A percentile compares a stretch with the other conserved stretches of the same genome.
Conservation (phyloP, 192 early-diverging fungal species). For the Gryganskiella cystojenkinii region DNA sequence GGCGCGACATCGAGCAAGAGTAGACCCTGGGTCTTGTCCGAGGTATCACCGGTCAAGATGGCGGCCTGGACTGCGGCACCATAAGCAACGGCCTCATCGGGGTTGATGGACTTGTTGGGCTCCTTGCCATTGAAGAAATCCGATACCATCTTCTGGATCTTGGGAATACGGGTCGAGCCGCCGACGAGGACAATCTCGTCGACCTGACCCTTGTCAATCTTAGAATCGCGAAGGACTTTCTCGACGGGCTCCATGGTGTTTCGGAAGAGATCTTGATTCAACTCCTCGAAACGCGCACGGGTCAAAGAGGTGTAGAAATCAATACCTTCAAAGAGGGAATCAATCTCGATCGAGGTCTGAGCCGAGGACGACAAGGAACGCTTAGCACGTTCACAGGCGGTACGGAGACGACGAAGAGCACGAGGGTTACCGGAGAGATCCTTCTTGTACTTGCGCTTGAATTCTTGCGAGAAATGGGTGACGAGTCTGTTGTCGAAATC, state of each 20-base stretch:
- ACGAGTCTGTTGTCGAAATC: conserved; percentile 99
- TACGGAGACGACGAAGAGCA: conserved; percentile 96
- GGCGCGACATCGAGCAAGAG: conserved; percentile 94
- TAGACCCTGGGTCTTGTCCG: conserved; percentile 92
- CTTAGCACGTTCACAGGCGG: conserved; percentile 98
- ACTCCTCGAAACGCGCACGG: conserved; percentile 99
- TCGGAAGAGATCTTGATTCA: conserved; percentile 96
- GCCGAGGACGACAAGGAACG: conserved; percentile 93
- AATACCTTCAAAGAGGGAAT: conserved; percentile 96
- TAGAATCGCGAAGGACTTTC: conserved; percentile 95
- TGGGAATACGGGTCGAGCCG: conserved; percentile 99
- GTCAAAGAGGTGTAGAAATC: conserved; percentile 99
- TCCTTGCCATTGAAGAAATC: conserved; percentile 99
- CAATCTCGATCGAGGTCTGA: conserved; percentile 95
- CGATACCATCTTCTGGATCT: conserved; percentile 95
- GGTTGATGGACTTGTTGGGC: conserved; percentile 99
- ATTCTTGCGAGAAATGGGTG: conserved; percentile 93
- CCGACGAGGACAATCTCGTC: conserved; percentile 97
- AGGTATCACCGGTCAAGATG: conserved; percentile 91
- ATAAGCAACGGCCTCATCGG: conserved; percentile 99
- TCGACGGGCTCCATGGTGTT: conserved; percentile 96
- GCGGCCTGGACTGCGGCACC: conserved; percentile 99
- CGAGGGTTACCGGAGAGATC: conserved; percentile 90
- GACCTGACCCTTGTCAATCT: conserved; percentile 87
- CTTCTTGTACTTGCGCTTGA: conserved; percentile 99